Conservation (phyloP, 345 rosid genomes). For the Linum usitatissimum region DNA sequence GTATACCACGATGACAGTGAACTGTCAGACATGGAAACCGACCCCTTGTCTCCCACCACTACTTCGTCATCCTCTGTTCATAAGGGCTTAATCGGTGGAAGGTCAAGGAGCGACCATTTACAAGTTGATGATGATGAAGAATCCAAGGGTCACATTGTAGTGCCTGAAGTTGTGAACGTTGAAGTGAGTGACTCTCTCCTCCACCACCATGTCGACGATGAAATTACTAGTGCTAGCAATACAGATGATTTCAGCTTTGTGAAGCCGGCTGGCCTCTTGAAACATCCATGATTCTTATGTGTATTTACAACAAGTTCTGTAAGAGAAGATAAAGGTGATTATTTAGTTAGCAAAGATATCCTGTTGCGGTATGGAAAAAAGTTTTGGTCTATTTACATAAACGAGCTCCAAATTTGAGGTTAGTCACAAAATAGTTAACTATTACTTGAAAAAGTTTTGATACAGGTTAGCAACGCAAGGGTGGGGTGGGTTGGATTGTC, state of each 20-base stretch:
- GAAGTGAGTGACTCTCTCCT: neutral
- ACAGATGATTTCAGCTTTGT: neutral
- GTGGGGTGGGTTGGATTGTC: too few relatives aligned
- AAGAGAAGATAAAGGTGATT: too few relatives aligned
- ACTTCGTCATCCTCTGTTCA: neutral
- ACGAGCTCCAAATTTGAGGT: too few relatives aligned
- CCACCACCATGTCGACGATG: neutral
- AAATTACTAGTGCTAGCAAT: neutral
- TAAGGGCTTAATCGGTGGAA: neutral
- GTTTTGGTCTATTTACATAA: too few relatives aligned
- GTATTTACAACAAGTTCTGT: too few relatives aligned
- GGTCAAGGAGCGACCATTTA: neutral
- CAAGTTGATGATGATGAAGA: neutral
- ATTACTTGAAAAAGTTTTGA: too few relatives aligned
- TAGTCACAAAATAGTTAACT: too few relatives aligned
- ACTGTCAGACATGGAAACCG: slow-evolving; percentile 52
- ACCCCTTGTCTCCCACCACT: slow-evolving; percentile 35
- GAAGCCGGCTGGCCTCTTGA: neutral
- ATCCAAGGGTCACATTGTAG: neutral
- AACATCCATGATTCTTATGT: neutral
- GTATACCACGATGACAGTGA: slow-evolving; percentile 36
- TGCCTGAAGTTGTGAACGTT: neutral
- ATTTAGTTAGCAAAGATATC: too few relatives aligned
- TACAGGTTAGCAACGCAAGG: too few relatives aligned
- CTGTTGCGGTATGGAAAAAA: too few relatives aligned